Percentiles rank a stretch among this genome's conserved stretches.
phyloP scores from a whole-genome alignment of 768 basidiomycete genomes.

The Psilocybe cubensis region DNA sequence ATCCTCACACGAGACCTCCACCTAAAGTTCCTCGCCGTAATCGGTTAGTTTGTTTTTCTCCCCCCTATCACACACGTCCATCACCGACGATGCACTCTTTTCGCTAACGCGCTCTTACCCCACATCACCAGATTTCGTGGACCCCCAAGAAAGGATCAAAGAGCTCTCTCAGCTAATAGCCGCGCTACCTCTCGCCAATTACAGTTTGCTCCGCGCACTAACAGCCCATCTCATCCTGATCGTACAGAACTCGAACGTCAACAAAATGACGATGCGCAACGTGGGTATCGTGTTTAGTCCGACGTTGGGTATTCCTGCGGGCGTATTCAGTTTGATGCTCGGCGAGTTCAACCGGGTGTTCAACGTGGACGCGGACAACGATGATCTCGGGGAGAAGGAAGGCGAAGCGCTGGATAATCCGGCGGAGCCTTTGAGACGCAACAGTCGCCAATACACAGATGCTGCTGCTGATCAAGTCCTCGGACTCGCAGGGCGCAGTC shows the following conservation, averaged over 20 bases:
- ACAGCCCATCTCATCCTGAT: slow-evolving; percentile 95
- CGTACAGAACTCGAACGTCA: slow-evolving; percentile 85
- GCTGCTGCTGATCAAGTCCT: slow-evolving; percentile 83
- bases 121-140: slow-evolving; percentile 74
- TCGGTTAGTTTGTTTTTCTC: no score
- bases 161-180: slow-evolving; percentile 89
- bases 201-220: slow-evolving; percentile 90
- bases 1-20: slow-evolving; percentile 93
- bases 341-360: slow-evolving; percentile 93
- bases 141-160: slow-evolving; percentile 84
- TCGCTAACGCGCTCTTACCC: no score
- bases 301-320: slow-evolving; percentile 96
- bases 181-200: slow-evolving; percentile 88
- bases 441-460: slow-evolving; percentile 84
- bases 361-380: slow-evolving; percentile 67
- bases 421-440: slow-evolving; percentile 60
- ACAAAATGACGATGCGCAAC: slow-evolving; percentile 99
- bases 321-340: slow-evolving; percentile 93
- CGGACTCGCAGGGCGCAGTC: slow-evolving; percentile 71
- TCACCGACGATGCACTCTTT: no score
- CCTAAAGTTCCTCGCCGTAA: slow-evolving; percentile 87
- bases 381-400: slow-evolving; percentile 31
- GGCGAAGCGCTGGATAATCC: slow-evolving; percentile 29
- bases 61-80: no score
- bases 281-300: slow-evolving; percentile 99